Evolutionary conservation across 768 basidiomycete genomes (phyloP), one percentile per base, ranked within the genome.

Genomic region (Lentinula sp.): DNA sequence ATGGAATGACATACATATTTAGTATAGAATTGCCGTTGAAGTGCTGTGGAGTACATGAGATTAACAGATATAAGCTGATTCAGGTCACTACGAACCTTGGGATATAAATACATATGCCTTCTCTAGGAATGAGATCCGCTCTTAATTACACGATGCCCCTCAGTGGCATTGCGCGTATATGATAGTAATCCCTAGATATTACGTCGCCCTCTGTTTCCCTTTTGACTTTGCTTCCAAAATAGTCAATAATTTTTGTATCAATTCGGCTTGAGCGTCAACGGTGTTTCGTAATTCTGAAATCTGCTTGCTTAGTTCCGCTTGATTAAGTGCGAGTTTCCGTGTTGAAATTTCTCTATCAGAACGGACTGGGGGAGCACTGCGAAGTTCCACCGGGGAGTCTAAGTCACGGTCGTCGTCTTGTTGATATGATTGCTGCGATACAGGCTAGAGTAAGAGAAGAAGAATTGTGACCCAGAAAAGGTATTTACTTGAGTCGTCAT

Each of bases 301-400:
- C 72, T 91, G 88, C 48, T 72, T 73, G 62, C 83, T 84, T 45
- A 91, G 73, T 70, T 86, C 87, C 8, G 80, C 80, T 68, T 88
- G 86, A 62, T 87, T 87, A 66, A 84, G 80, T 4, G 84, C 85
- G 1, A 87, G 74, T 65, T 87, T 88, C 37, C 79, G 71, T 60
- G 86, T 87, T 0, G 78, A 75, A 11, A 87, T 73, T 62, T 87
- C 84, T 2, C 62, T 73, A 62, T 56, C 55, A 4, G 52, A 43
- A 39, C 40, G 55, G 18, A 43, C 23, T 7, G 59, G 50, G 9
- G 52, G 37, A 23, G 52, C 56, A 35, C 50, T 51, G 28, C 62
- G 46, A 15, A 52, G 42, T 46, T 45, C 57, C 16, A 58, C 52
- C 3, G 62, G 62, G 7, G 62, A 62, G 21, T 62, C 62, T 23